Evolutionary conservation across 768 basidiomycete species (phyloP).

Genomic region (Xanthoconium purpureum): DNA sequence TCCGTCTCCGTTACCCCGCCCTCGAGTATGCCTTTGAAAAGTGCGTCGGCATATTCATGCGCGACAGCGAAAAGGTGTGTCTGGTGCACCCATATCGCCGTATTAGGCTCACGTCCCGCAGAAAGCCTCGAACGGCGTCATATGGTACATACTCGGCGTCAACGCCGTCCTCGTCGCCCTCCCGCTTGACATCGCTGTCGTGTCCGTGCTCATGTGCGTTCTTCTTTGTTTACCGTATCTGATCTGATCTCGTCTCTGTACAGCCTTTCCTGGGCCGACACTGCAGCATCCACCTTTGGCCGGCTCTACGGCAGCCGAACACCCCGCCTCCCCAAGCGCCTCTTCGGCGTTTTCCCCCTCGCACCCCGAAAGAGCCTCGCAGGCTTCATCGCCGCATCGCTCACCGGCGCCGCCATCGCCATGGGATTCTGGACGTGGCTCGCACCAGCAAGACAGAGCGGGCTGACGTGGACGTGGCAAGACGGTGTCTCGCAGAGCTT

Average conservation of each 20-base stretch:
- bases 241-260: background rate
- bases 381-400: constrained; percentile 73
- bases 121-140: constrained; percentile 78
- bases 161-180: constrained; percentile 71
- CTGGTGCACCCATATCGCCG: background rate
- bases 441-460: constrained; percentile 44
- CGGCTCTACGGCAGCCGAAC: constrained; percentile 78
- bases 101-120: background rate
- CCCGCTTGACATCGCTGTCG: constrained; percentile 85
- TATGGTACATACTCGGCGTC: constrained; percentile 89
- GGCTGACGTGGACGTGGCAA: constrained; percentile 57
- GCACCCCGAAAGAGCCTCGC: constrained; percentile 83
- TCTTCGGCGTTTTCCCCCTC: constrained; percentile 54
- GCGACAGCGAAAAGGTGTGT: constrained; percentile 76
- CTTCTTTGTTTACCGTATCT: background rate
- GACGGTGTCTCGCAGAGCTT: constrained; percentile 41
- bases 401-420: constrained; percentile 69
- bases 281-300: constrained; percentile 88
- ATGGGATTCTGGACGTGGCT: constrained; percentile 68
- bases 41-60: constrained; percentile 79
- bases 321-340: constrained; percentile 51
- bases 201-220: constrained; percentile 83
- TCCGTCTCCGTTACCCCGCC: constrained; percentile 61
- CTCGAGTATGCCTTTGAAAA: constrained; percentile 74
- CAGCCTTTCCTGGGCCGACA: constrained; percentile 95